These are phyloP conservation scores for Ceratocystiopsis minuta DNA, from an alignment of 2,329 filamentous ascomycete genomes.

Conservation along the genomic window DNA sequence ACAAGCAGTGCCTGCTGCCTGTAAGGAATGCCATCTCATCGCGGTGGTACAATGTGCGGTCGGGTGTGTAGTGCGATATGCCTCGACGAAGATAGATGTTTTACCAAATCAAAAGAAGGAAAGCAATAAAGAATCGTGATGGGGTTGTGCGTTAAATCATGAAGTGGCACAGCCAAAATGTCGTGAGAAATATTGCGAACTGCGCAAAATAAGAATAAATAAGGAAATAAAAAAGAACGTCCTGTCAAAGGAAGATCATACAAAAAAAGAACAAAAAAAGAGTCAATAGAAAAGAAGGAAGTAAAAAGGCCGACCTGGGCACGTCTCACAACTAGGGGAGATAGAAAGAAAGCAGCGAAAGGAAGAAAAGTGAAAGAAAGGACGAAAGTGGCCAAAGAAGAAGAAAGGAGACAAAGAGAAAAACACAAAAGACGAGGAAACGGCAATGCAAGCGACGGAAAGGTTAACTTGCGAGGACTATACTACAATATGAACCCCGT, in stretches of 20 bases:
- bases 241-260: not conserved
- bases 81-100: not conserved
- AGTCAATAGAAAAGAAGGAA: conserved; percentile 5
- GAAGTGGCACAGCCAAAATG: too few relatives aligned
- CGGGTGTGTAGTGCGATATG: not conserved
- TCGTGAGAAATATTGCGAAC: not conserved
- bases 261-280: conserved; percentile 1
- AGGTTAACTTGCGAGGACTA: not conserved
- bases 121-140: too few relatives aligned
- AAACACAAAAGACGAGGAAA: conserved; percentile 5
- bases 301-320: conserved; percentile 3
- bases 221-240: not conserved
- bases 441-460: not conserved
- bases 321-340: not conserved
- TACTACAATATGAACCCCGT: not conserved
- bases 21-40: not conserved
- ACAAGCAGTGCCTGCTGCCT: conserved; percentile 4
- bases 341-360: conserved; percentile 8
- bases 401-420: conserved; percentile 7
- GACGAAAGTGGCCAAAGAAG: not conserved
- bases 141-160: too few relatives aligned
- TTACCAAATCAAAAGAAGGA: not conserved
- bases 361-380: not conserved
- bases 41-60: too few relatives aligned
- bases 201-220: not conserved